phyloP scores from a whole-genome alignment of 352 stramenopile genomes.

The Phytophthora crassamura region DNA sequence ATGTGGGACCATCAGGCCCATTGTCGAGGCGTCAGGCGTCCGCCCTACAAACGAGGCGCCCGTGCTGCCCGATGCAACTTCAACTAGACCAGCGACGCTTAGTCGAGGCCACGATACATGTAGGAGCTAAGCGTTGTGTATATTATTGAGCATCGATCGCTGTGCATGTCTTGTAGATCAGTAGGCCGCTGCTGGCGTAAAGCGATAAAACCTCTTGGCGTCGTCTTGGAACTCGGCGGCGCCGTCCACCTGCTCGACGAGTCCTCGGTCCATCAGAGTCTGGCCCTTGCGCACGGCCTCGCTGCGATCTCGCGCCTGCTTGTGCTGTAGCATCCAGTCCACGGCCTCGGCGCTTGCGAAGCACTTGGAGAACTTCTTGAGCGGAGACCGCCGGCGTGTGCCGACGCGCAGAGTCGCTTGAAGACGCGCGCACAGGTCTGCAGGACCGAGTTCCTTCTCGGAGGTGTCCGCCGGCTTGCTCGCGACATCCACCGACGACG shows the following conservation, averaged over 20 bases:
- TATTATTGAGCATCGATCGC: neutral
- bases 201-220: slow-evolving; percentile 74
- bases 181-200: slow-evolving; percentile 37
- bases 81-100: slow-evolving; percentile 7
- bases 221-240: slow-evolving; percentile 70
- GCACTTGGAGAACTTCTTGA: slow-evolving; percentile 78
- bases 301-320: slow-evolving; percentile 64
- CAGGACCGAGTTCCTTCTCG: slow-evolving; percentile 65
- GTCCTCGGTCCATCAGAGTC: slow-evolving; percentile 52
- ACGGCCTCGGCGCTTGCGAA: slow-evolving; percentile 76
- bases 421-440: slow-evolving; percentile 60
- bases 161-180: neutral
- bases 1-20: neutral
- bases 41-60: neutral
- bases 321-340: slow-evolving; percentile 79
- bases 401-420: slow-evolving; percentile 65
- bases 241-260: slow-evolving; percentile 74
- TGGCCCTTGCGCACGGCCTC: slow-evolving; percentile 76
- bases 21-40: slow-evolving; percentile 13
- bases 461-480: slow-evolving; percentile 24
- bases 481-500: slow-evolving; percentile 32
- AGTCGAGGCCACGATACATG: slow-evolving; percentile 1
- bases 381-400: slow-evolving; percentile 56
- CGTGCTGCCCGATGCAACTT: slow-evolving; percentile 6
- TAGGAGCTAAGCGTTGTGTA: neutral